Base-by-base conservation (phyloP, 495 filamentous ascomycete species). In the Talaromyces nanjingensis region DNA sequence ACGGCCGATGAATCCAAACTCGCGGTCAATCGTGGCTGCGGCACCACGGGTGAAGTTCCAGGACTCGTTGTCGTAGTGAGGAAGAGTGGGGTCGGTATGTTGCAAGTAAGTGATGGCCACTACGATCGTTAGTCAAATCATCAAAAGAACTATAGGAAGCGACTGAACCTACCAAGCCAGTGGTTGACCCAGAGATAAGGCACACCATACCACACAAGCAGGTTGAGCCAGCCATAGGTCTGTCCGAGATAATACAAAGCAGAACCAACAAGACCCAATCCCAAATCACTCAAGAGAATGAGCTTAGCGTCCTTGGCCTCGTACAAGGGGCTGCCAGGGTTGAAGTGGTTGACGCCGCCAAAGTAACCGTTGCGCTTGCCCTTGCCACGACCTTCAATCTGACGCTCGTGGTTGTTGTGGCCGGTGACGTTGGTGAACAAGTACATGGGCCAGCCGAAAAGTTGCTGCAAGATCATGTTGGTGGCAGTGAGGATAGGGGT, bases 171-270 rank as follows among this genome's bases (percentile, higher is more conserved):
- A 84, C 81, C 81, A 56, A 84, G 81, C 82, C 94, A 98, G 86
- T 98, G 93, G 84, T 98, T 96, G 25, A 98, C 94, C 93, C 93
- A 97, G 66, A 98, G 80, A 74, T 97, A 98, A 9, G 94, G 94
- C 63, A 96, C 70, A 71, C 90, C 86, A 76, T 98, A 98, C 93
- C 94, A 98, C 49, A 98, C 88, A 29, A 89, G 76, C 70, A 98
- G 78, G 77, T 96, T 97, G 66, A 81, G 70, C 84, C 87, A 93
- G 71, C 96, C 93, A 68, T 86, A 96, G 59, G 76, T 91, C 74
- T 86, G 83, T 34, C 79, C 83, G 67, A 88, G 73, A 66, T 85
- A 77, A 67, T 85, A 86, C 60, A 89, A 74, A 24, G 85, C 75
- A 49, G 71, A 76, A 67, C 77, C 76, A 59, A 81, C 81, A 66